Conservation (phyloP, 2,329 filamentous ascomycete species). For the Neofusicoccum cordaticola region DNA sequence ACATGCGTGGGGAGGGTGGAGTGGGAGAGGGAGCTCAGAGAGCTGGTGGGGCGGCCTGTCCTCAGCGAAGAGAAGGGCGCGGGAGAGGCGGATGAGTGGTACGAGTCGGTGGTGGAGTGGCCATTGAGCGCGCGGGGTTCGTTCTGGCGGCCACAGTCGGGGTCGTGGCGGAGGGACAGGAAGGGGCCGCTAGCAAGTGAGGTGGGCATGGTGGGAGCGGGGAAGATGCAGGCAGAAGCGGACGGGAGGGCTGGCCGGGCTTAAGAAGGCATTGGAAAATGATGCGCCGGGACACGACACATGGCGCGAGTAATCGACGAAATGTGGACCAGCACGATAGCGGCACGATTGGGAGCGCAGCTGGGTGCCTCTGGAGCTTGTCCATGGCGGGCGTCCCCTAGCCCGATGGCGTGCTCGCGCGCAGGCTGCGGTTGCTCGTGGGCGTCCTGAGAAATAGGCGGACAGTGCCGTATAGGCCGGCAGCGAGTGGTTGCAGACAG, state of each 20-base stretch:
- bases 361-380: not conserved
- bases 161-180: constrained; percentile 5
- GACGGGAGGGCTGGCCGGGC: not conserved
- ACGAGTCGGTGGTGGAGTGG: not conserved
- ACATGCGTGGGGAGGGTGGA: not conserved
- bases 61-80: constrained; percentile 8
- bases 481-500: not conserved
- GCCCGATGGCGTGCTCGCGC: not conserved
- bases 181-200: constrained; percentile 9
- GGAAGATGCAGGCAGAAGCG: not conserved
- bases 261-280: not conserved
- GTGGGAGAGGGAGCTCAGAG: not conserved
- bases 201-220: constrained; percentile 7
- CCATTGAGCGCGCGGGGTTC: not conserved
- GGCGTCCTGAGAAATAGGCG: constrained; percentile 45
- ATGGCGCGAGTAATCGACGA: not conserved
- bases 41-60: not conserved
- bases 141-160: not conserved
- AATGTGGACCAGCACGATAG: not conserved
- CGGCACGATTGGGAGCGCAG: not conserved
- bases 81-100: not conserved
- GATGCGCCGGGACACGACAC: not conserved
- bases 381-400: not conserved
- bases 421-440: constrained; percentile 67
- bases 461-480: too few relatives aligned